Percentiles rank a stretch among this genome's conserved stretches.
These are phyloP conservation scores for Nakazawaea anatomiae DNA, from an alignment of 805 yeast genomes.

Conservation along the genomic window DNA sequence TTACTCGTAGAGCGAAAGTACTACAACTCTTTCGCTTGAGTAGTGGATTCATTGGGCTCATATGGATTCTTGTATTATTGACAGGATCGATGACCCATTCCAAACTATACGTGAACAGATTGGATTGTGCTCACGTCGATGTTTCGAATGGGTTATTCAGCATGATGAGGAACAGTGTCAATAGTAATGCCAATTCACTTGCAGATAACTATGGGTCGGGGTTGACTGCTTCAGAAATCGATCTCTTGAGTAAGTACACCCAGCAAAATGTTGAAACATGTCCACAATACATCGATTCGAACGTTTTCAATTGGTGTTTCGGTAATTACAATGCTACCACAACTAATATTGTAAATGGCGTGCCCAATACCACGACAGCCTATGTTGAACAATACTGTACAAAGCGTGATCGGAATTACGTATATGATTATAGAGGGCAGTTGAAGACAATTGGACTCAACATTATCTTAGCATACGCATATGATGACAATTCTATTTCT, in stretches of 20 bases:
- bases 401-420: slow-evolving; percentile 15
- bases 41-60: slow-evolving; percentile 8
- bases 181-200: slow-evolving; percentile 17
- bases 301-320: slow-evolving; percentile 39
- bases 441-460: slow-evolving; percentile 33
- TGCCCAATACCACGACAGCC: not conserved
- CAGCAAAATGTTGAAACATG: slow-evolving; percentile 37
- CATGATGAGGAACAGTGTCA: slow-evolving; percentile 30
- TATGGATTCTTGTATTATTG: slow-evolving; percentile 9
- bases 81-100: slow-evolving; percentile 4
- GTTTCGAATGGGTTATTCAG: slow-evolving; percentile 48
- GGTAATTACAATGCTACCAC: slow-evolving; percentile 27
- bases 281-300: slow-evolving; percentile 40
- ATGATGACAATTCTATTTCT: slow-evolving; percentile 17
- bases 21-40: slow-evolving; percentile 16
- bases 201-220: slow-evolving; percentile 21
- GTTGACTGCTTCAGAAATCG: slow-evolving; percentile 44
- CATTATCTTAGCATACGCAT: slow-evolving; percentile 44
- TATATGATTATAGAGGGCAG: slow-evolving; percentile 40
- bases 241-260: slow-evolving; percentile 39
- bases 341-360: slow-evolving; percentile 5
- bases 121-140: slow-evolving; percentile 47
- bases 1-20: slow-evolving; percentile 19
- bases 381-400: slow-evolving; percentile 16
- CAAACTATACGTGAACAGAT: slow-evolving; percentile 22